Conservation (phyloP, 805 yeast genomes). For the Nakazawaea ambrosiae region DNA sequence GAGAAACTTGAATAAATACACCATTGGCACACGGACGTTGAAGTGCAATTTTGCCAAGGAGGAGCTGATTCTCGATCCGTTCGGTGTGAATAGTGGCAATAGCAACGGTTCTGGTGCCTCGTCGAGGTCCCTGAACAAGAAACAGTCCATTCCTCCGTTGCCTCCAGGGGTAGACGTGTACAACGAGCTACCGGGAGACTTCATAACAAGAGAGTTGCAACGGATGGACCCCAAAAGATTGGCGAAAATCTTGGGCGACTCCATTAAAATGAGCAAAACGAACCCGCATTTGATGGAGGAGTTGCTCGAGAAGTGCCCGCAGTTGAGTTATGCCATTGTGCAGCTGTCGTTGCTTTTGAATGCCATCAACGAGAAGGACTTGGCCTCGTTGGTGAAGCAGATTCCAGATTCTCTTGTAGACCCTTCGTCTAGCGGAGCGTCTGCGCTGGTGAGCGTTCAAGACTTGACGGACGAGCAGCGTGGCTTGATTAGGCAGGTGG, state of each 20-base stretch:
- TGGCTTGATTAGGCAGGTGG: constrained; percentile 42
- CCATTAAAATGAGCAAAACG: constrained; percentile 48
- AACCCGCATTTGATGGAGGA: constrained; percentile 54
- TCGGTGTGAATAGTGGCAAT: constrained; percentile 10
- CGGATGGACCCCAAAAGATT: constrained; percentile 41
- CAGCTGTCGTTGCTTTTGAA: constrained; percentile 51
- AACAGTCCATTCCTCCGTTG: constrained; percentile 36
- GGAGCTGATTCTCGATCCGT: constrained; percentile 19
- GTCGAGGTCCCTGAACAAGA: too few species aligned
- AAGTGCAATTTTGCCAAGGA: constrained; percentile 73
- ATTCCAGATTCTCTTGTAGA: constrained; percentile 18
- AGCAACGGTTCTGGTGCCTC: too few species aligned
- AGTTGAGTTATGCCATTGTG: constrained; percentile 73
- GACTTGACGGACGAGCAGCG: constrained; percentile 29
- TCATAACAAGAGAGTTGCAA: constrained; percentile 39
- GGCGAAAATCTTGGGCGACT: constrained; percentile 43
- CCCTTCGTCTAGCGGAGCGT: background rate
- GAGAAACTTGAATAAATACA: constrained; percentile 74
- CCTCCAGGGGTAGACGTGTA: constrained; percentile 45
- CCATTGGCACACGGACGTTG: constrained; percentile 62
- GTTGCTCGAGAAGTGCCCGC: constrained; percentile 67
- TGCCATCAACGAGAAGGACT: constrained; percentile 18
- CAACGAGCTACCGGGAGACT: constrained; percentile 26
- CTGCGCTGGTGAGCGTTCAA: background rate
- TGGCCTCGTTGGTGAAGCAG: constrained; percentile 15